These are phyloP conservation scores for Colletotrichum tropicale DNA, from an alignment of 2,329 filamentous ascomycete species.

Conservation along the genomic window DNA sequence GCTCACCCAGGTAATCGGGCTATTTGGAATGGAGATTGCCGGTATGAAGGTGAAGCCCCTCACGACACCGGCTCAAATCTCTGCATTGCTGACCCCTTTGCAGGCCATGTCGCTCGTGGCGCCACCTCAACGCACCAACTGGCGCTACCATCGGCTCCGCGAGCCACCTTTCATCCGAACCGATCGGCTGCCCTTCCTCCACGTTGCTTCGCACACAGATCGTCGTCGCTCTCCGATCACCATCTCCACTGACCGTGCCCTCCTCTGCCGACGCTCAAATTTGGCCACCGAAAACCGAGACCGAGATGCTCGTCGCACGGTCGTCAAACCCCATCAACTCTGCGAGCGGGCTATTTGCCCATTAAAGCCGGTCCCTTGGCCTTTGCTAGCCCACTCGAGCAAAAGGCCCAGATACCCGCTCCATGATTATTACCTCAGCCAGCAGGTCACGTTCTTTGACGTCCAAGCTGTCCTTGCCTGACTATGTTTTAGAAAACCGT, in stretches of 20 bases:
- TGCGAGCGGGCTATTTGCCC: neutral
- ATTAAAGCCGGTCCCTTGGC: neutral
- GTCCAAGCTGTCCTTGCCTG: neutral
- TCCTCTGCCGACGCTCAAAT: neutral
- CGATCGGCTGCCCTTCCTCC: neutral
- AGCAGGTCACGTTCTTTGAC: neutral
- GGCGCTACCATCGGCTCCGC: neutral
- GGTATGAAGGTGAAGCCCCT: neutral
- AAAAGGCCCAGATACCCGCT: neutral
- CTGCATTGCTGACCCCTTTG: neutral
- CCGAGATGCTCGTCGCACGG: neutral
- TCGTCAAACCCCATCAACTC: neutral
- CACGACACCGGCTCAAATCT: neutral
- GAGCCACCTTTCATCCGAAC: constrained; percentile 6
- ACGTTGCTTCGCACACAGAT: neutral
- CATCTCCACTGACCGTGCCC: neutral
- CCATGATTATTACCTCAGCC: neutral
- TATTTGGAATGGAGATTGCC: neutral
- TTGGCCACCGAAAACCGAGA: neutral
- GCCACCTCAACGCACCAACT: neutral
- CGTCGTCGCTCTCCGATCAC: neutral
- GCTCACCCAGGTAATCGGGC: neutral
- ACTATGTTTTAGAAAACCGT: constrained; percentile 9
- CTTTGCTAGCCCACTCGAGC: neutral
- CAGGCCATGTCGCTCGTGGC: neutral